phyloP scores from a whole-genome alignment of 345 rosid species.

The Eucalyptus regnans region DNA sequence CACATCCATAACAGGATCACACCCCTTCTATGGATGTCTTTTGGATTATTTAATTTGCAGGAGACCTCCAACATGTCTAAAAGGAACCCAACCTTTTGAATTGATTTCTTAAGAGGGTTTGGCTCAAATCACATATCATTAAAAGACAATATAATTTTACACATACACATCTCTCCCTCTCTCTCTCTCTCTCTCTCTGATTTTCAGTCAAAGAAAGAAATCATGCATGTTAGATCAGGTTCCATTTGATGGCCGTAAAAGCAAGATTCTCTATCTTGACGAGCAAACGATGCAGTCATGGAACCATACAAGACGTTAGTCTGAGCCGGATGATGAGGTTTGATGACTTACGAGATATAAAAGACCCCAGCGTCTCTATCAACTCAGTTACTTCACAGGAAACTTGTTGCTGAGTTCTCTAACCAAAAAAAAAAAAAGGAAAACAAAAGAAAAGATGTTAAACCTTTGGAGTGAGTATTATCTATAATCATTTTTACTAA shows the following conservation, averaged over 20 bases:
- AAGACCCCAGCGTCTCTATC: background rate
- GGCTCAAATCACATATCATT: background rate
- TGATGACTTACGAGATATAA: background rate
- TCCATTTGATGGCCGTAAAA: background rate
- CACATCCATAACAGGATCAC: background rate
- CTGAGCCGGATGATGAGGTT: background rate
- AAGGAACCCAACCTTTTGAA: background rate
- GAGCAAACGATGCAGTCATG: background rate
- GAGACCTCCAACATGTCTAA: background rate
- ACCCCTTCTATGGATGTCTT: background rate
- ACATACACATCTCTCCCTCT: background rate
- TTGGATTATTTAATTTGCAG: background rate
- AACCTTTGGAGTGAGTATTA: background rate
- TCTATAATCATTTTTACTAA: background rate
- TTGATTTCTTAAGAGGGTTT: background rate
- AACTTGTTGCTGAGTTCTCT: background rate
- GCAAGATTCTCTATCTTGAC: background rate
- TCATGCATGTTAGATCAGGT: background rate
- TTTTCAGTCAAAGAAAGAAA: background rate
- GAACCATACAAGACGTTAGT: background rate
- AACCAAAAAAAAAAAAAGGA: background rate
- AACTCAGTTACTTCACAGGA: background rate
- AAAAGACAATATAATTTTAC: background rate
- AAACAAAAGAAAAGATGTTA: background rate
- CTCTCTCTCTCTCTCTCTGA: background rate